phyloP scores from a whole-genome alignment of 2,329 filamentous ascomycete species.

The Nothomitra cinnamomea region DNA sequence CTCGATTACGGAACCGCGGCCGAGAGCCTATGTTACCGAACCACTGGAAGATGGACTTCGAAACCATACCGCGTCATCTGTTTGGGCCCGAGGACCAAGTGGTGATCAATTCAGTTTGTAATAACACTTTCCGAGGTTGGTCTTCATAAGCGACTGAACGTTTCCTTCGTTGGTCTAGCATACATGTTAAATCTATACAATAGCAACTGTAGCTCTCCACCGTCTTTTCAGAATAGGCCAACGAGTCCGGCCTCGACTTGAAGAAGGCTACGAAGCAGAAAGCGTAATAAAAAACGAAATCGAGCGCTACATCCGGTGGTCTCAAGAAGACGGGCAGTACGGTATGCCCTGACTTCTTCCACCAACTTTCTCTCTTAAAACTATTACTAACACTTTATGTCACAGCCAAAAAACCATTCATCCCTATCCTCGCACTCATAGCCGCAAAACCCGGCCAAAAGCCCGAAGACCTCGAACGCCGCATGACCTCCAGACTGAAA shows the following conservation, averaged over 20 bases:
- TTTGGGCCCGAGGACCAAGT: conserved; percentile 10
- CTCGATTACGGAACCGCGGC: conserved; percentile 10
- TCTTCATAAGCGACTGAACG: neutral
- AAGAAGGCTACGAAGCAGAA: conserved; percentile 10
- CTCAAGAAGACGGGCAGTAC: conserved; percentile 17
- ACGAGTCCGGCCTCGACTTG: conserved; percentile 6
- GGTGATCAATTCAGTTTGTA: conserved; percentile 14
- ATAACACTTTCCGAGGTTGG: conserved; percentile 14
- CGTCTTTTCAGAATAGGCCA: neutral
- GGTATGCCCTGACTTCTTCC: neutral
- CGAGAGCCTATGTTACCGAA: conserved; percentile 12
- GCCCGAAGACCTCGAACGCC: neutral
- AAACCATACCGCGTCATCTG: conserved; percentile 11
- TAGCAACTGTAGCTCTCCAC: neutral
- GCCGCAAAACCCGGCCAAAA: neutral
- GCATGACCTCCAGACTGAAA: neutral
- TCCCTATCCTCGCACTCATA: conserved; percentile 14
- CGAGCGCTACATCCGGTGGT: conserved; percentile 18
- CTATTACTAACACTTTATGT: neutral
- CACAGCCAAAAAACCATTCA: conserved; percentile 11
- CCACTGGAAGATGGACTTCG: conserved; percentile 14
- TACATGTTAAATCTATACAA: neutral
- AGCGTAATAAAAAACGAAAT: conserved; percentile 16
- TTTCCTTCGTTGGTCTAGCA: neutral
- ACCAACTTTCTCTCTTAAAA: neutral